phyloP scores from a whole-genome alignment of 768 basidiomycete genomes.

The Tulasnella sp. region DNA sequence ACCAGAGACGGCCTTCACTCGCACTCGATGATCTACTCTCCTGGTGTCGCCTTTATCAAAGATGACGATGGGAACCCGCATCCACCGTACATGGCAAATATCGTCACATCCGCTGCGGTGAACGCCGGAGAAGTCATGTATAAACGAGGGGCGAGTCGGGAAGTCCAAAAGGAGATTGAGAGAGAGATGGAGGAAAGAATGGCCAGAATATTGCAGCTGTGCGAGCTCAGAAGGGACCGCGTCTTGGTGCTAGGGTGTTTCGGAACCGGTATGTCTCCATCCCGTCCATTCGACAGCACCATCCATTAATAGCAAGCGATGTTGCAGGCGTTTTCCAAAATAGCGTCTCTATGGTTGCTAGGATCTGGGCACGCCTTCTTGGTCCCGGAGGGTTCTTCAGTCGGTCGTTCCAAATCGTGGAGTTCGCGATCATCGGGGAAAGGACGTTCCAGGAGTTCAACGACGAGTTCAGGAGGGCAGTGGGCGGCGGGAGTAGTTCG shows the following conservation, averaged over 20 bases:
- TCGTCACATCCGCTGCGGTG: conserved; percentile 73
- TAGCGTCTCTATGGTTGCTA: conserved; percentile 59
- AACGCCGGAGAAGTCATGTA: conserved; percentile 59
- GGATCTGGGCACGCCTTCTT: conserved; percentile 67
- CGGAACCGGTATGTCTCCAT: conserved; percentile 54
- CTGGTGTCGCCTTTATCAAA: conserved; percentile 62
- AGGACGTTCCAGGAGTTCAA: conserved; percentile 54
- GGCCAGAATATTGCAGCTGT: conserved; percentile 64
- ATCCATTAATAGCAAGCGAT: neutral
- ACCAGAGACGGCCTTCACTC: conserved; percentile 60
- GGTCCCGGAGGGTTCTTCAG: conserved; percentile 53
- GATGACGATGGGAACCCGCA: conserved; percentile 62
- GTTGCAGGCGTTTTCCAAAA: conserved; percentile 63
- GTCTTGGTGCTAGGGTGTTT: conserved; percentile 73
- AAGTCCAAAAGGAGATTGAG: conserved; percentile 51
- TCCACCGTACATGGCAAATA: conserved; percentile 62
- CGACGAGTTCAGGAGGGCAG: conserved; percentile 43
- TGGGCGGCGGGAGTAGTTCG: neutral
- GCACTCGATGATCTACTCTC: conserved; percentile 79
- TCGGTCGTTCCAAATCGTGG: conserved; percentile 60
- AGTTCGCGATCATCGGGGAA: conserved; percentile 66
- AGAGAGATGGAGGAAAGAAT: conserved; percentile 69
- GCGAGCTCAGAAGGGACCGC: conserved; percentile 63
- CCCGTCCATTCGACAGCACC: neutral
- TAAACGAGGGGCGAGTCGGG: conserved; percentile 38